Percentiles rank a stretch among this genome's conserved stretches.
Evolutionary conservation across 371 early-diverging fungal genomes (phyloP).

Genomic region (Apophysomyces elegans): DNA sequence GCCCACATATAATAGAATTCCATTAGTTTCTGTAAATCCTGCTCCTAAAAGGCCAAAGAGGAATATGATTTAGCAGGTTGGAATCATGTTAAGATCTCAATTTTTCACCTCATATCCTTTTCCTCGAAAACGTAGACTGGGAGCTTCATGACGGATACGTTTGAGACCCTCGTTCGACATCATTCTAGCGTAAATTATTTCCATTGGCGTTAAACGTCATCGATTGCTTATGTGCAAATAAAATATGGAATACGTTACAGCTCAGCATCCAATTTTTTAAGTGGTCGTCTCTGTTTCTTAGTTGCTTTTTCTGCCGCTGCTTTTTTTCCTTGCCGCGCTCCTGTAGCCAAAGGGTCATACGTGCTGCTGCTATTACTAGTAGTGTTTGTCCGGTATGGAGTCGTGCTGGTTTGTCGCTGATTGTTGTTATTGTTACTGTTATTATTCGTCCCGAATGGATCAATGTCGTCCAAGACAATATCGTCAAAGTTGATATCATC

Average conservation of each 20-base stretch:
- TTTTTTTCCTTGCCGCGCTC: background rate
- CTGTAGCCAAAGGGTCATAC: constrained; percentile 16
- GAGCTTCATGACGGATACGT: constrained; percentile 28
- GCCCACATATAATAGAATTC: constrained; percentile 63
- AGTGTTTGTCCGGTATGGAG: background rate
- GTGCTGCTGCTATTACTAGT: constrained; percentile 9
- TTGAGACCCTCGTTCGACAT: constrained; percentile 30
- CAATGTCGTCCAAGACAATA: constrained; percentile 17
- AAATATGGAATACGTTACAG: constrained; percentile 5
- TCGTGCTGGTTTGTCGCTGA: too few species aligned
- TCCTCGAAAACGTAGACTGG: constrained; percentile 34
- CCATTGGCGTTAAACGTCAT: too few species aligned
- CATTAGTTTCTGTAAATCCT: constrained; percentile 52
- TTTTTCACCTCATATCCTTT: constrained; percentile 35
- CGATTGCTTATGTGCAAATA: background rate
- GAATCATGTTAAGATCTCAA: too few species aligned
- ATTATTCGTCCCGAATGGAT: constrained; percentile 11
- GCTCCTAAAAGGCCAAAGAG: constrained; percentile 21
- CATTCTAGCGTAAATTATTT: constrained; percentile 20
- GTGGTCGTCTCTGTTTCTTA: constrained; percentile 6
- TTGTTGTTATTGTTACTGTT: constrained; percentile 8
- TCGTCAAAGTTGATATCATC: constrained; percentile 15
- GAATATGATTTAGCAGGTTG: too few species aligned
- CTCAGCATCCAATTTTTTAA: constrained; percentile 16
- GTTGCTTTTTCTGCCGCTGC: background rate